These are phyloP conservation scores for Suillus discolor DNA, from an alignment of 768 basidiomycete genomes.

Conservation along the genomic window DNA sequence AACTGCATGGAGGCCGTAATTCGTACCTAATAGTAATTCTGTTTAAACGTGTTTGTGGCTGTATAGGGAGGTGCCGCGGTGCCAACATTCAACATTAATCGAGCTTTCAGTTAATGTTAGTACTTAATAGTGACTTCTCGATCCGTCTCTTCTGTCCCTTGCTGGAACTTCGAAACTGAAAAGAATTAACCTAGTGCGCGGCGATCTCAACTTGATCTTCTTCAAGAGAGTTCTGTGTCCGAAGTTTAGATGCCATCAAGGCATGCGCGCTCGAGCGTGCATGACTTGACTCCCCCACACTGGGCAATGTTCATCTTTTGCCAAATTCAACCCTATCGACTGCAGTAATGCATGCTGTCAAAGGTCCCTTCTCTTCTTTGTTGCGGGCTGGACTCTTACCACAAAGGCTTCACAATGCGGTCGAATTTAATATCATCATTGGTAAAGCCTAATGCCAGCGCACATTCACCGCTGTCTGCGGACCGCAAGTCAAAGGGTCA, in stretches of 20 bases:
- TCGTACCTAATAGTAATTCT: slow-evolving; percentile 6
- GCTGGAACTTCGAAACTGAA: slow-evolving; percentile 17
- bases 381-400: slow-evolving; percentile 22
- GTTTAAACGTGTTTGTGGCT: slow-evolving; percentile 8
- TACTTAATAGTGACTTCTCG: slow-evolving; percentile 7
- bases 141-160: slow-evolving; percentile 14
- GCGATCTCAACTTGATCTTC: slow-evolving; percentile 35
- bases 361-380: slow-evolving; percentile 28
- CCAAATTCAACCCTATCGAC: slow-evolving; percentile 14
- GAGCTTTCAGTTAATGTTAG: slow-evolving; percentile 6
- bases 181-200: slow-evolving; percentile 22
- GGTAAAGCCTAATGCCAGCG: slow-evolving; percentile 26
- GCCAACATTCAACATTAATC: neutral
- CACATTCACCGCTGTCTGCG: slow-evolving; percentile 19
- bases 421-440: slow-evolving; percentile 25
- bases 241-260: slow-evolving; percentile 17
- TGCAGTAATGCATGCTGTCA: slow-evolving; percentile 14
- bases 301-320: slow-evolving; percentile 19
- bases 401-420: slow-evolving; percentile 28
- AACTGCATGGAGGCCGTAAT: slow-evolving; percentile 7
- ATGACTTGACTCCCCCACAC: neutral
- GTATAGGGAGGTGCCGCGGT: slow-evolving; percentile 4
- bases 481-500: slow-evolving; percentile 21
- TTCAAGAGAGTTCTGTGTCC: slow-evolving; percentile 10
- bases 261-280: slow-evolving; percentile 7